phyloP scores from a whole-genome alignment of 2,329 filamentous ascomycete species.

The Zymoseptoria tritici region DNA sequence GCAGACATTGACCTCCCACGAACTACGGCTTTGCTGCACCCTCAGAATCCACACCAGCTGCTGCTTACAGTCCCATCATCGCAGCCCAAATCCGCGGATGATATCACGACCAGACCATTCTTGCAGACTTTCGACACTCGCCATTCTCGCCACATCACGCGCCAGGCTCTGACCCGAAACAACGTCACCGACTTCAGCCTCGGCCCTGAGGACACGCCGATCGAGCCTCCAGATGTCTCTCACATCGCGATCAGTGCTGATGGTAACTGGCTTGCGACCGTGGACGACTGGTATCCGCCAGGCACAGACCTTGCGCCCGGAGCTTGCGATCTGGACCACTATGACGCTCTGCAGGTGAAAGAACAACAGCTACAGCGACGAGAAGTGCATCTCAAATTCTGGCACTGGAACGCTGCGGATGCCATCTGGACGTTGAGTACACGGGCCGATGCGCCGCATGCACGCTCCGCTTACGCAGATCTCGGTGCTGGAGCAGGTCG shows the following conservation, averaged over 20 bases:
- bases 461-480: conserved; percentile 23
- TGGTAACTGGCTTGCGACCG: conserved; percentile 81
- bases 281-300: conserved; percentile 83
- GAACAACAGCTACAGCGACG: conserved; percentile 45
- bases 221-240: conserved; percentile 71
- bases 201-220: conserved; percentile 60
- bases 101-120: conserved; percentile 45
- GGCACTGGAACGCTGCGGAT: conserved; percentile 57
- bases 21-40: conserved; percentile 34
- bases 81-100: conserved; percentile 33
- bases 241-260: conserved; percentile 70
- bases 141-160: conserved; percentile 67
- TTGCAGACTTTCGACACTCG: conserved; percentile 85
- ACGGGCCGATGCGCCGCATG: conserved; percentile 76
- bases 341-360: conserved; percentile 28
- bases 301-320: conserved; percentile 58
- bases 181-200: conserved; percentile 76
- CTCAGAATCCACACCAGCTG: conserved; percentile 34
- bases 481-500: conserved; percentile 36
- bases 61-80: conserved; percentile 47
- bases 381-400: conserved; percentile 86
- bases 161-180: conserved; percentile 81
- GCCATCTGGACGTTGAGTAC: conserved; percentile 66
- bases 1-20: conserved; percentile 8
- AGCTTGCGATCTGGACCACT: conserved; percentile 22